Evolutionary conservation across 1,139 yeast genomes (phyloP).

Genomic region (Zhuliangozyma blackwelliae): DNA sequence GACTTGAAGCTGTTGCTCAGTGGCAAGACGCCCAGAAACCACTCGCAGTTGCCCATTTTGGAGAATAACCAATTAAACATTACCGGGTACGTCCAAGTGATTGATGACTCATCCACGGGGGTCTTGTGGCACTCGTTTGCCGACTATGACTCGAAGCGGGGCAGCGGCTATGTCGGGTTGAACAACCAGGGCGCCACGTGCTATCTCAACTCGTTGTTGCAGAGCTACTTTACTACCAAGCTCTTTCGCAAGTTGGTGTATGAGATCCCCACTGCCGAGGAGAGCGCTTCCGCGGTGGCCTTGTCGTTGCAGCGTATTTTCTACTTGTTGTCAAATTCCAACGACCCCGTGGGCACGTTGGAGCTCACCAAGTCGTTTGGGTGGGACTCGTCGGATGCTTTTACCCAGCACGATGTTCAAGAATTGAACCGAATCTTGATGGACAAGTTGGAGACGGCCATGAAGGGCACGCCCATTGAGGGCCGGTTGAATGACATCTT

Average conservation of each 20-base stretch:
- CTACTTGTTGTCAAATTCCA: slow-evolving; percentile 69
- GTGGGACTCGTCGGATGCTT: slow-evolving; percentile 95
- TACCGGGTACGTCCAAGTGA: slow-evolving; percentile 70
- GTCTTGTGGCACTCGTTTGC: slow-evolving; percentile 86
- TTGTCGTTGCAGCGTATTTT: slow-evolving; percentile 84
- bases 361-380: slow-evolving; percentile 92
- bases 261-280: slow-evolving; percentile 72
- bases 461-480: slow-evolving; percentile 88
- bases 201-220: slow-evolving; percentile 84
- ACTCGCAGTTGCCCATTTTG: slow-evolving; percentile 30
- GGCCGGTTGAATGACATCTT: slow-evolving; percentile 75
- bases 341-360: slow-evolving; percentile 74
- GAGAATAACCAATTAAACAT: slow-evolving; percentile 60
- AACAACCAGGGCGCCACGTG: slow-evolving; percentile 98
- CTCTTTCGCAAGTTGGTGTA: slow-evolving; percentile 81
- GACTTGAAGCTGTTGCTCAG: slow-evolving; percentile 49
- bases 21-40: slow-evolving; percentile 9
- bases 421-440: slow-evolving; percentile 91
- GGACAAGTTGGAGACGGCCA: slow-evolving; percentile 88
- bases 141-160: slow-evolving; percentile 82
- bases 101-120: slow-evolving; percentile 86
- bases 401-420: slow-evolving; percentile 97
- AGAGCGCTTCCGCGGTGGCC: slow-evolving; percentile 47
- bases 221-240: slow-evolving; percentile 84
- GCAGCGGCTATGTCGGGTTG: slow-evolving; percentile 88